A percentile compares a stretch with the other conserved stretches of the same genome.
phyloP scores from a whole-genome alignment of 176 grass and related monocot genomes.

The Avena atlantica region DNA sequence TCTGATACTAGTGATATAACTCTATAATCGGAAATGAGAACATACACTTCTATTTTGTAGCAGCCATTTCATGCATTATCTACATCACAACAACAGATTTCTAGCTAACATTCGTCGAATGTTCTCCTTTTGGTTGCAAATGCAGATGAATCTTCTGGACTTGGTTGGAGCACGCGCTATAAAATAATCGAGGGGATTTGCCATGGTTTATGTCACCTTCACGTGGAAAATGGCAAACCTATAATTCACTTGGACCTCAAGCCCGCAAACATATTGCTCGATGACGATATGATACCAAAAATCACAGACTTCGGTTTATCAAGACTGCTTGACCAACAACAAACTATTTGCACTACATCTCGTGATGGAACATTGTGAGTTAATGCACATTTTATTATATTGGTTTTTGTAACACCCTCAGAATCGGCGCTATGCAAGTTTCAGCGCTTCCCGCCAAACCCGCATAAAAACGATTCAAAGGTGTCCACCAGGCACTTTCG shows the following conservation, averaged over 20 bases:
- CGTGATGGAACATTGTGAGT: slow-evolving; percentile 26
- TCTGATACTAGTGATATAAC: background rate
- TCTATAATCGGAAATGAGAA: background rate
- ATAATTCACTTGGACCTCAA: background rate
- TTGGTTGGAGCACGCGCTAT: background rate
- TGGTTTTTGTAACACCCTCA: no score
- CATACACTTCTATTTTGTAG: background rate
- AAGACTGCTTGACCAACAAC: background rate
- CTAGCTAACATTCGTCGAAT: background rate
- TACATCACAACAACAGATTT: background rate
- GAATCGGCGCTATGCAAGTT: no score
- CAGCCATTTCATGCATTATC: background rate
- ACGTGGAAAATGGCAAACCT: background rate
- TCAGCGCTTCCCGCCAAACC: no score
- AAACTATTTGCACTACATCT: slow-evolving; percentile 8
- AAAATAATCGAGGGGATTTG: background rate
- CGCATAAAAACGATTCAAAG: no score
- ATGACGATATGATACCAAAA: background rate
- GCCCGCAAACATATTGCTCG: background rate
- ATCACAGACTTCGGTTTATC: background rate
- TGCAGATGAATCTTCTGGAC: background rate
- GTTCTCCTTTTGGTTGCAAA: background rate
- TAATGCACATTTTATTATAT: background rate
- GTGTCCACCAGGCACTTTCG: no score
- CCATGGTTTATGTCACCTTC: background rate